These are phyloP conservation scores for Pneumocystis oryctolagi DNA, from an alignment of 1,139 yeast genomes.

Conservation along the genomic window DNA sequence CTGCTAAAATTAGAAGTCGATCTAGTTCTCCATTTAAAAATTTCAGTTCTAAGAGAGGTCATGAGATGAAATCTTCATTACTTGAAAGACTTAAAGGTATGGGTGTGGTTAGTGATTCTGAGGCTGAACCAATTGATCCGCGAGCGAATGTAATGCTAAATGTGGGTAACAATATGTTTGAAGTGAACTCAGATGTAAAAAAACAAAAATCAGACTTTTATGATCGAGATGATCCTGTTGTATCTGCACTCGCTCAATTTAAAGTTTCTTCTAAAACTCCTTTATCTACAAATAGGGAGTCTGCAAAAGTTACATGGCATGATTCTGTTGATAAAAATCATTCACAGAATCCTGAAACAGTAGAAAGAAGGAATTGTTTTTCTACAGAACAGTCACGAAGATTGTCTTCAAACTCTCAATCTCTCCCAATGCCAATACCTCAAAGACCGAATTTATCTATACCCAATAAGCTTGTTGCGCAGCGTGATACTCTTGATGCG, in stretches of 20 bases:
- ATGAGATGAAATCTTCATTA: not conserved
- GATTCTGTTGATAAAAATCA: not conserved
- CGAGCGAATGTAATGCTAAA: constrained; percentile 18
- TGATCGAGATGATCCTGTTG: constrained; percentile 32
- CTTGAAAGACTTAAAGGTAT: not conserved
- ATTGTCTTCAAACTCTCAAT: not conserved
- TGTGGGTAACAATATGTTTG: constrained; percentile 25
- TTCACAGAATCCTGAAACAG: not conserved
- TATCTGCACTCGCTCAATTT: constrained; percentile 48
- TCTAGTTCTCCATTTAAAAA: not conserved
- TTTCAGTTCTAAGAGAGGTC: not conserved
- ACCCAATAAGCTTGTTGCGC: not conserved
- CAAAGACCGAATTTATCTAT: not conserved
- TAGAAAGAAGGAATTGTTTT: not conserved
- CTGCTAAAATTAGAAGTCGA: not conserved
- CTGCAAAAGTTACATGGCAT: not conserved
- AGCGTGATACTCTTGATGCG: constrained; percentile 8
- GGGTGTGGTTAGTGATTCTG: not conserved
- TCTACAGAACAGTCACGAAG: not conserved
- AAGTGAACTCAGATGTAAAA: constrained; percentile 16
- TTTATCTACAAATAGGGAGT: constrained; percentile 3
- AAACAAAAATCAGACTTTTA: not conserved
- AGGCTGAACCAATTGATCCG: constrained; percentile 7
- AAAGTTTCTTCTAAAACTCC: constrained; percentile 21
- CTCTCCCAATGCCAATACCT: not conserved